Base-by-base conservation (phyloP, 805 yeast genomes). In the Candida quercuum region DNA sequence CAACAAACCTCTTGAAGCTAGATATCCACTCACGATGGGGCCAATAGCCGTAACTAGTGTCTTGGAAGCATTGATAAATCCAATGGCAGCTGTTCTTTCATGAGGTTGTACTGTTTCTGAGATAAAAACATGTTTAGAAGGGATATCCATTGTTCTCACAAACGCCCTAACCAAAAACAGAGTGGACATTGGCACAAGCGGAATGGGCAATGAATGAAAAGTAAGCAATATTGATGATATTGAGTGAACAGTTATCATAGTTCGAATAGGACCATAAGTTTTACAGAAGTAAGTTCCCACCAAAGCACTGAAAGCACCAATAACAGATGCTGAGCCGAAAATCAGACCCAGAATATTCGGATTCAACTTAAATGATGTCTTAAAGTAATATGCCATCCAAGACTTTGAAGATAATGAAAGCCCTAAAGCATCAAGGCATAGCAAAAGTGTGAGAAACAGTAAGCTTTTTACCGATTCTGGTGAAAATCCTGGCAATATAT, bases 121-220 rank as follows among this genome's bases (percentile, higher is more conserved):
- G 17, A 69, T 55, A 42, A 70, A 69, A 5, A 70, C 72, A 33
- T 67, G 70, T 38, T 71, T 71, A 9, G 75, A 69, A 1, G 74
- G 71, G 21, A 64, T 57, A 42, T 71, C 76, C 74, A 71, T 69
- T 18, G 69, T 55, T 43, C 69, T 68, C 25, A 70, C 64, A 3
- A 60, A 46, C 1, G 70, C 61, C 48, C 74, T 56, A 12, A 60
- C 40, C 6, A 40, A 9, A 27, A 40, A 48, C 3, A 66, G 43
- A 29, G 64, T 41, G 4, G 63, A 50, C 41, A 72, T 60, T 10
- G 56, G 32, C 3, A 38, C 32, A 24, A 66, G 47, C 19, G 59
- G 52, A 4, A 50, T 39, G 5, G 74, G 71, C 12, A 67, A 40
- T 9, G 75, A 70, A 19, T 67, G 59, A 15, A 65, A 32, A 12